These are phyloP conservation scores for Canariomyces notabilis DNA, from an alignment of 2,329 filamentous ascomycete genomes.

Conservation along the genomic window DNA sequence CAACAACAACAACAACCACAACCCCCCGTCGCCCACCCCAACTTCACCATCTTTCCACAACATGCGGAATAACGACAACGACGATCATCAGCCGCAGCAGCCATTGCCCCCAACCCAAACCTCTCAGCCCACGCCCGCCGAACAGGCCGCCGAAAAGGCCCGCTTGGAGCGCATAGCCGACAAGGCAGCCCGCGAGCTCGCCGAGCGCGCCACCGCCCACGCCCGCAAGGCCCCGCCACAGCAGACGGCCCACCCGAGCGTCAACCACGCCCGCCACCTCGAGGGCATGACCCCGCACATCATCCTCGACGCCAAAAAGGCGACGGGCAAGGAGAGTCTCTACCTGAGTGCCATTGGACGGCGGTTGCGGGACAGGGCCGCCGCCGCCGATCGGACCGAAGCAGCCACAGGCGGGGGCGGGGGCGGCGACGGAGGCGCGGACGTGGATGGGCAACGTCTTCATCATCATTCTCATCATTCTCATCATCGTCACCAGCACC, in stretches of 20 bases:
- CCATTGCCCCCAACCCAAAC: conserved; percentile 20
- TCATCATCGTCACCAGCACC: background rate
- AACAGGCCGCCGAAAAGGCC: conserved; percentile 57
- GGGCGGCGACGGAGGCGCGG: no score
- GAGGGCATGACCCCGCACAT: conserved; percentile 56
- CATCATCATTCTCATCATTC: no score
- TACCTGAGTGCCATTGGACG: conserved; percentile 59
- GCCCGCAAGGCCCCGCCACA: conserved; percentile 45
- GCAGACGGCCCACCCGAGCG: conserved; percentile 49
- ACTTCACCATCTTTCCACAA: conserved; percentile 5
- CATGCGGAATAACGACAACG: conserved; percentile 8
- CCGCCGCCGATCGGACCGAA: no score
- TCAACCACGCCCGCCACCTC: conserved; percentile 55
- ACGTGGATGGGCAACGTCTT: no score
- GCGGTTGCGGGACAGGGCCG: conserved; percentile 36
- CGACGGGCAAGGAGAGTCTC: conserved; percentile 70
- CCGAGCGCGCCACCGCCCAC: conserved; percentile 53
- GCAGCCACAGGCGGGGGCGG: conserved; percentile 5
- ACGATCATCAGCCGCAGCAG: conserved; percentile 8
- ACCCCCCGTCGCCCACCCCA: conserved; percentile 16
- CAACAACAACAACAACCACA: no score
- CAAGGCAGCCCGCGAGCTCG: conserved; percentile 49
- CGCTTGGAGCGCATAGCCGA: conserved; percentile 54
- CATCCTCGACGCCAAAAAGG: conserved; percentile 72
- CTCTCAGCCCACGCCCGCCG: conserved; percentile 37